These are phyloP conservation scores for Phlegmacium glaucopus DNA, from an alignment of 768 basidiomycete genomes.

Conservation along the genomic window DNA sequence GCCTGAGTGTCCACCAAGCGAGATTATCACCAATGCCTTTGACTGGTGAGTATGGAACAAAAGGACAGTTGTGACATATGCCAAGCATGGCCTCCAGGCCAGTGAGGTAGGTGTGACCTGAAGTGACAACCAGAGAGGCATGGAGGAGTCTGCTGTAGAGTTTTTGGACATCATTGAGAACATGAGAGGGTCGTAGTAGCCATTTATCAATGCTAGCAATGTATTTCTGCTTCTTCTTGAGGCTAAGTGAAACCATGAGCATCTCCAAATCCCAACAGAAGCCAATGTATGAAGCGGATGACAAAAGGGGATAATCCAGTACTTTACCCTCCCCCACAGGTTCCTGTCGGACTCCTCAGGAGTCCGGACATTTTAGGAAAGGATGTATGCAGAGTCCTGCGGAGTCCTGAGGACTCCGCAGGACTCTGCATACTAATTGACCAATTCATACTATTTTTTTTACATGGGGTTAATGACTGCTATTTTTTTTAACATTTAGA, in stretches of 20 bases:
- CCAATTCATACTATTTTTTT: too few relatives aligned
- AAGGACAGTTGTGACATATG: background rate
- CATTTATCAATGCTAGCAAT: constrained; percentile 19
- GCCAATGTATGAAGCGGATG: constrained; percentile 8
- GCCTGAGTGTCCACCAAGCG: background rate
- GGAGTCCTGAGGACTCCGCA: background rate
- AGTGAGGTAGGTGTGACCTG: constrained; percentile 33
- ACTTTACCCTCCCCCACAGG: background rate
- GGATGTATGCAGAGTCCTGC: background rate
- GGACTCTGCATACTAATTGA: background rate
- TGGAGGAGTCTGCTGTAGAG: constrained; percentile 37
- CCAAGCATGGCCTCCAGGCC: constrained; percentile 19
- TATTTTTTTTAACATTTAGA: too few relatives aligned
- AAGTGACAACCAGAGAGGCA: too few relatives aligned
- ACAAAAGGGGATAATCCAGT: background rate
- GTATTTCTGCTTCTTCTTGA: constrained; percentile 12
- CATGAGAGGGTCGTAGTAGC: constrained; percentile 15
- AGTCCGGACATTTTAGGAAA: background rate
- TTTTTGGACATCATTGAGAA: constrained; percentile 24
- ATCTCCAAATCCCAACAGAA: constrained; percentile 10
- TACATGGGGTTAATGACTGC: too few relatives aligned
- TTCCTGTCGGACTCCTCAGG: background rate
- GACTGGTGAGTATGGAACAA: background rate
- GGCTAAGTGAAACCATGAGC: background rate
- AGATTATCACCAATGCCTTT: background rate